Evolutionary conservation across 2,329 filamentous ascomycete species (phyloP), one percentile per base, ranked within the genome.

Genomic region (Hypoxylon sp.): DNA sequence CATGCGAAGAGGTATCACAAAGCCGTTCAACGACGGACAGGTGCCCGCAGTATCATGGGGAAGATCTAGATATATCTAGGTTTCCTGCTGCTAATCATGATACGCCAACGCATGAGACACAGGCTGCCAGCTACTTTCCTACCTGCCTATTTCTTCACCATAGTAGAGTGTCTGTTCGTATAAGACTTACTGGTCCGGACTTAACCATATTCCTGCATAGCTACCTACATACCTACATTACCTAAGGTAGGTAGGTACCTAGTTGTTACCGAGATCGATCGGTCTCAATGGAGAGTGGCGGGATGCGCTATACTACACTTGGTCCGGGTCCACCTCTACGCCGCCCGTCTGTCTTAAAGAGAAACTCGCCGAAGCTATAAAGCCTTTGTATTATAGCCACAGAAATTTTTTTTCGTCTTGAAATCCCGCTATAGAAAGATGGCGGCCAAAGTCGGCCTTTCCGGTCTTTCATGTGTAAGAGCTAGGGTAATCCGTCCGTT

Each of bases 91-190:
- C 65, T 70, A 70, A 68, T 70, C 61, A 60, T 6, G 36, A 23
- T 19, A 30, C n/a, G 68, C 68, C 68, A 70, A 53, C 68, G 46
- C 61, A 68, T 68, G 59, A 70, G 68, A 70, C 67, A 65, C 36
- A 3, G 19, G 19, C 11, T 50, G 41, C 25, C 6, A 11, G 11
- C 23, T 17, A 46, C 34, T 11, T 13, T 14, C 36, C 19, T 48
- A 25, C 32, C 45, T 45, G 23, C 11, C 30, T 32, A 25, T 30
- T n/a, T 45, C 48, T 32, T 11, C n/a, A 11, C 50, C 38, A 23
- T 38, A 17, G 28, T 41, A 58, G 30, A 19, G 13, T 43, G 19
- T 48, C 7, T 36, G 13, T 21, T 53, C 45, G 49, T 41, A 51
- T 48, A 48, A 43, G 21, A 32, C 9, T 23, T 17, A 21, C 13